A percentile compares a stretch with the other conserved stretches of the same genome.
Conservation (phyloP, 371 early-diverging fungal species). For the Mucor irregularis region DNA sequence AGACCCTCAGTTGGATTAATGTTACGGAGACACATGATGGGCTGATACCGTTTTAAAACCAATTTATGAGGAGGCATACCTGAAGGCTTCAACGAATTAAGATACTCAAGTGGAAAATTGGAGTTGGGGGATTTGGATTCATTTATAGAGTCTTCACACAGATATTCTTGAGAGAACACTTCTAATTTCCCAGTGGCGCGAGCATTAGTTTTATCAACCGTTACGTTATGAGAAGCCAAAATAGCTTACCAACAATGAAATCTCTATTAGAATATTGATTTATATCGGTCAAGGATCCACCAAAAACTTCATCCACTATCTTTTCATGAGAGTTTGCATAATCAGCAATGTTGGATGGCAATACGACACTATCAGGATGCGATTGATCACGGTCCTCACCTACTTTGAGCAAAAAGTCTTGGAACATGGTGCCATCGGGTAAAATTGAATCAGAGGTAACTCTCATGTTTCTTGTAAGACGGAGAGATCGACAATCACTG, state of each 20-base stretch:
- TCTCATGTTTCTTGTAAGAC: not conserved
- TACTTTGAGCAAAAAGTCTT: no score
- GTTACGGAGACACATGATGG: slow-evolving; percentile 1
- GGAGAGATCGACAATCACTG: not conserved
- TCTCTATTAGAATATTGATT: no score
- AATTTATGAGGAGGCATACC: not conserved
- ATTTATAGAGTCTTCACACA: not conserved
- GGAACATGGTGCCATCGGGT: no score
- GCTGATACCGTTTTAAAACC: not conserved
- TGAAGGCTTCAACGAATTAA: not conserved
- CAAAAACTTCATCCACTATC: no score
- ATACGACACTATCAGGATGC: no score
- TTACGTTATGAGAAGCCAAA: not conserved
- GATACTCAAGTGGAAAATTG: not conserved
- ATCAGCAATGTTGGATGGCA: no score
- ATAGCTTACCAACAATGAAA: not conserved
- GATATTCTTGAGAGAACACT: not conserved
- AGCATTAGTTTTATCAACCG: not conserved
- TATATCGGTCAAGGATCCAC: no score
- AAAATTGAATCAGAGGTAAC: no score
- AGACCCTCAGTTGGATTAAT: slow-evolving; percentile 11
- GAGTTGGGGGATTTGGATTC: not conserved
- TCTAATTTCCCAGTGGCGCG: not conserved
- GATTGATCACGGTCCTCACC: no score
- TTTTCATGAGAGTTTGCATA: no score